phyloP scores from a whole-genome alignment of 1,284 basidiomycete species.

The Ustilago cynodontis region DNA sequence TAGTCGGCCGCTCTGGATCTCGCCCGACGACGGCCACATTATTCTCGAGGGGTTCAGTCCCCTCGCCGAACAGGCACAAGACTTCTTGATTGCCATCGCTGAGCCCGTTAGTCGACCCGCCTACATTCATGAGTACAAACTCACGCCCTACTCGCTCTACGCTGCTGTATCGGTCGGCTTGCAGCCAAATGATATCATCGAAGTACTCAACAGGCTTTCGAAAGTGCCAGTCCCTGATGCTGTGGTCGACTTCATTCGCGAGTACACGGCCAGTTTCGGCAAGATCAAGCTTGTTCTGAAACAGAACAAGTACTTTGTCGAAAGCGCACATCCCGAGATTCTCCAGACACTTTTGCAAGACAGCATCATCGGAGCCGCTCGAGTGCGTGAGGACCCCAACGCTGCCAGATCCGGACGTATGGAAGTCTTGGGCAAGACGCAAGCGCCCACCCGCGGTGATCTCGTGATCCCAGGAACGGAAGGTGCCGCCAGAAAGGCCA shows the following conservation, averaged over 20 bases:
- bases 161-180: conserved; percentile 98
- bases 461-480: conserved; percentile 65
- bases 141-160: conserved; percentile 96
- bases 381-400: conserved; percentile 55
- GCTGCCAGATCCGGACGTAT: conserved; percentile 45
- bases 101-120: conserved; percentile 98
- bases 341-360: conserved; percentile 66
- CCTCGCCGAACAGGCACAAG: conserved; percentile 97
- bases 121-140: conserved; percentile 98
- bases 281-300: conserved; percentile 70
- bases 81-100: conserved; percentile 96
- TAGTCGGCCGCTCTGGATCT: conserved; percentile 68
- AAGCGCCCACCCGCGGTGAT: conserved; percentile 61
- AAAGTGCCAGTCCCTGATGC: conserved; percentile 67
- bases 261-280: conserved; percentile 68
- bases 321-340: conserved; percentile 67
- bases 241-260: conserved; percentile 66
- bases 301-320: conserved; percentile 70
- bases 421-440: conserved; percentile 56
- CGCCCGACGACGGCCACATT: conserved; percentile 67
- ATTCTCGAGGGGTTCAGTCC: conserved; percentile 73
- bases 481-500: conserved; percentile 48
- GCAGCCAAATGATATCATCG: conserved; percentile 97
- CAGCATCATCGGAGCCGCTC: conserved; percentile 61
- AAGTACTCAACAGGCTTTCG: conserved; percentile 75